Base-by-base conservation (phyloP, 306 rosid species). In the Glycine soja region DNA sequence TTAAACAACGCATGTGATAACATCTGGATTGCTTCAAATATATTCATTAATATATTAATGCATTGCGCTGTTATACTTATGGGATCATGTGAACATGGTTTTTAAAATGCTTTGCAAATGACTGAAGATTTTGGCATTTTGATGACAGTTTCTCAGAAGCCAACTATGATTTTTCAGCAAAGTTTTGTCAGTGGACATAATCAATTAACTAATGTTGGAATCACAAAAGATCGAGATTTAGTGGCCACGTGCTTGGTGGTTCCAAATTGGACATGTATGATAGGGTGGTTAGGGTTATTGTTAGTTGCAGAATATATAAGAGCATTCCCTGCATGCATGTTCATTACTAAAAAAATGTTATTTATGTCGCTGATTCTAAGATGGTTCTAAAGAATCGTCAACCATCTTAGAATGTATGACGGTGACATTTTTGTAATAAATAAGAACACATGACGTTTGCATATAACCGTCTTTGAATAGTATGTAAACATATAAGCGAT, bases 241-340 rank as follows among this genome's bases (percentile, higher is more conserved):
- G 91, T 91, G 91, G 86, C 88, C 95, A 87, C 90, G 83, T 87
- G 92, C 81, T 72, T 83, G 79, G 77, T 74, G 69, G 65, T 77
- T 87, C 71, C 58, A 80, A 30, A 73, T 74, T 61, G 67, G 69
- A 79, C 75, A 64, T 84, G 81, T 57, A 54, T 75, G 85, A 71
- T 52, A 53, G 79, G 67, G 80, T 84, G 69, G 84, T 79, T 72
- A 66, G 72, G 80, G 75, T 81, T 82, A 73, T 59, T 56, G 45
- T 45, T 4, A 6, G 64, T 67, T 59, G n/a, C 13, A 4, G 74
- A 78, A 68, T 24, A 36, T 36, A 36, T 24, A 63, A 57, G 75
- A 81, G 70, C 84, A 72, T 24, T 85, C 59, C 84, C 75, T 50
- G 72, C 75, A 85, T 24, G 30, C n/a, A n/a, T n/a, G n/a, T n/a